Evolutionary conservation across 1,284 basidiomycete species (phyloP).

Genomic region (Wallemia hederae): DNA sequence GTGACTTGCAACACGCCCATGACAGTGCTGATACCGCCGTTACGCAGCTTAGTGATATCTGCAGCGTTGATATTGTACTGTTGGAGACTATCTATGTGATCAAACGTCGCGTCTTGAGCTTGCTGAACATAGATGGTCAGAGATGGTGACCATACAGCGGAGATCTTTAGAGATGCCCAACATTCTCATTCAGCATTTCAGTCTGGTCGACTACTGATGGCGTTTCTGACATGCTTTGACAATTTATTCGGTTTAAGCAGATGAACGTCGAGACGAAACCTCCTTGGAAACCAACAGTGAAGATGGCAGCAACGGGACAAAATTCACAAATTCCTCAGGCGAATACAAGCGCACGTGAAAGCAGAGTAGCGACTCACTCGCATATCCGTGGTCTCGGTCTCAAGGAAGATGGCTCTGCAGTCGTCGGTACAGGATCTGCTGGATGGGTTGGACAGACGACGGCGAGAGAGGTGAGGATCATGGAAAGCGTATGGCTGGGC

Average conservation of each 20-base stretch:
- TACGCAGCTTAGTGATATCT: slow-evolving; percentile 76
- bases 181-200: not conserved
- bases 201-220: not conserved
- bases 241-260: not conserved
- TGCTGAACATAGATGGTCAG: not conserved
- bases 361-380: slow-evolving; percentile 68
- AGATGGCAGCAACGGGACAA: not conserved
- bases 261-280: not conserved
- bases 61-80: slow-evolving; percentile 67
- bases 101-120: not conserved
- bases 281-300: not conserved
- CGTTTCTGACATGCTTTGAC: not conserved
- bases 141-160: not conserved
- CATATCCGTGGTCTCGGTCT: slow-evolving; percentile 91
- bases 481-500: not conserved
- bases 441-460: slow-evolving; percentile 75
- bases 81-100: not conserved
- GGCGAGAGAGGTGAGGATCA: slow-evolving; percentile 47
- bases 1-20: slow-evolving; percentile 42
- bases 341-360: slow-evolving; percentile 22
- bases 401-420: slow-evolving; percentile 51
- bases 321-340: not conserved
- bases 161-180: not conserved
- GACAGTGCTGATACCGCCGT: slow-evolving; percentile 20
- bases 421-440: slow-evolving; percentile 26